Evolutionary conservation across 192 early-diverging fungal genomes (phyloP).

Genomic region (Backusella westeae): DNA sequence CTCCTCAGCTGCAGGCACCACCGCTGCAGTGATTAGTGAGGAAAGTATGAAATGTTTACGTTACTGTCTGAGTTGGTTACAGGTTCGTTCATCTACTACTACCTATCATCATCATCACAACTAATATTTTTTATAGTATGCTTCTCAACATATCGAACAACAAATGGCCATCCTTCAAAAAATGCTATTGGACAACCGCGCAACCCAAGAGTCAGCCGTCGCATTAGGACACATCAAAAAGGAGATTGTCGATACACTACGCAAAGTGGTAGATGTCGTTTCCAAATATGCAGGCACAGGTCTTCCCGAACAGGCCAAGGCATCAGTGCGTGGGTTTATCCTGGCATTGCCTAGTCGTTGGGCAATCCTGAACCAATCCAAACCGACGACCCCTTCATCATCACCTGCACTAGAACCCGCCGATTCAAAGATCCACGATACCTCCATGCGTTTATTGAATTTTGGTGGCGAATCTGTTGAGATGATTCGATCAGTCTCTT

Average conservation of each 20-base stretch:
- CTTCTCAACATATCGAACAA: conserved; percentile 67
- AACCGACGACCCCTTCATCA: neutral
- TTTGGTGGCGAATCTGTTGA: conserved; percentile 73
- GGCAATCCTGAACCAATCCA: conserved; percentile 44
- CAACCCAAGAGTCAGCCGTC: conserved; percentile 33
- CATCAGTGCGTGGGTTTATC: conserved; percentile 81
- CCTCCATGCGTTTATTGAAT: conserved; percentile 47
- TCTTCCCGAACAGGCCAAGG: conserved; percentile 78
- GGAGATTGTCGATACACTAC: conserved; percentile 83
- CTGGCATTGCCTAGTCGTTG: conserved; percentile 78
- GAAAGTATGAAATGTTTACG: conserved; percentile 84
- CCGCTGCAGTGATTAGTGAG: conserved; percentile 80
- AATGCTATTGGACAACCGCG: conserved; percentile 42
- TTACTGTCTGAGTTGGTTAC: conserved; percentile 88
- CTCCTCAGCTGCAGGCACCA: conserved; percentile 58
- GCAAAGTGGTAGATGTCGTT: conserved; percentile 85
- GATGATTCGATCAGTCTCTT: conserved; percentile 64
- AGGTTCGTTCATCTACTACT: conserved; percentile 34
- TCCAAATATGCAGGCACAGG: conserved; percentile 82
- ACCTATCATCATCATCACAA: too few species aligned
- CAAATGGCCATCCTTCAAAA: conserved; percentile 63
- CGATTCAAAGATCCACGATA: conserved; percentile 26
- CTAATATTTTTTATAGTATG: conserved; percentile 50
- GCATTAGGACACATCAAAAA: conserved; percentile 59
- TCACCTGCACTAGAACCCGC: neutral